These are phyloP conservation scores for Globisporangium emineosum DNA, from an alignment of 352 stramenopile genomes.

Conservation along the genomic window DNA sequence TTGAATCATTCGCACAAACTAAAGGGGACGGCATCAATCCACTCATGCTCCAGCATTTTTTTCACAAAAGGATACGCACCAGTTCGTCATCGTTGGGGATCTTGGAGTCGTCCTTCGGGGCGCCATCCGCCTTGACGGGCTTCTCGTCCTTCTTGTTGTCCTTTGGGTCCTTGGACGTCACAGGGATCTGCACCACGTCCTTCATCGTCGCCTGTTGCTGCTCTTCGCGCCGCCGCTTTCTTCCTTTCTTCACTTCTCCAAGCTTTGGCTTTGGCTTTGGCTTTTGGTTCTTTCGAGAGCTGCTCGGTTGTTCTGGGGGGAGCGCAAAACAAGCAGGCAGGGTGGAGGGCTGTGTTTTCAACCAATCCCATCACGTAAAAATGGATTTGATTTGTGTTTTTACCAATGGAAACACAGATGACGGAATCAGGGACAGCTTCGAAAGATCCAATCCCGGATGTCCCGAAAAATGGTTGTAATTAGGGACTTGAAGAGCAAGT, in stretches of 20 bases:
- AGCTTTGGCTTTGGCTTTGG: neutral
- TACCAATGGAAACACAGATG: slow-evolving; percentile 12
- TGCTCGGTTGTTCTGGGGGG: slow-evolving; percentile 13
- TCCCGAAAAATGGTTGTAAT: slow-evolving; percentile 1
- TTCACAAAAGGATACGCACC: slow-evolving; percentile 29
- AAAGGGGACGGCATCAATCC: neutral
- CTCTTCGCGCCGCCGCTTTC: slow-evolving; percentile 20
- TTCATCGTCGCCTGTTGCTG: slow-evolving; percentile 42
- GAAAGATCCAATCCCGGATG: slow-evolving; percentile 17
- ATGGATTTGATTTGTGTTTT: slow-evolving; percentile 8
- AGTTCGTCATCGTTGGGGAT: slow-evolving; percentile 54
- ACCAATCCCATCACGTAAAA: slow-evolving; percentile 14
- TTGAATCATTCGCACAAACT: neutral
- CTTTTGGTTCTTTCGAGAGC: too few relatives aligned
- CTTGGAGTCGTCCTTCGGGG: slow-evolving; percentile 27
- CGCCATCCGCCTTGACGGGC: slow-evolving; percentile 18
- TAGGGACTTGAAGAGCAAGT: slow-evolving; percentile 8
- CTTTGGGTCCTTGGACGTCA: slow-evolving; percentile 52
- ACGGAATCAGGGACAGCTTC: slow-evolving; percentile 8
- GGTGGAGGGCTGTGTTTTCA: slow-evolving; percentile 5
- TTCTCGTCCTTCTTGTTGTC: slow-evolving; percentile 34
- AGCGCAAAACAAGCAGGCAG: slow-evolving; percentile 4
- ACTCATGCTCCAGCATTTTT: neutral
- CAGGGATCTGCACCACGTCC: slow-evolving; percentile 53
- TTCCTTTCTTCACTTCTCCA: slow-evolving; percentile 17